Base-by-base conservation (phyloP, 129 eudicot genomes). In the Oenanthe sinensis region DNA sequence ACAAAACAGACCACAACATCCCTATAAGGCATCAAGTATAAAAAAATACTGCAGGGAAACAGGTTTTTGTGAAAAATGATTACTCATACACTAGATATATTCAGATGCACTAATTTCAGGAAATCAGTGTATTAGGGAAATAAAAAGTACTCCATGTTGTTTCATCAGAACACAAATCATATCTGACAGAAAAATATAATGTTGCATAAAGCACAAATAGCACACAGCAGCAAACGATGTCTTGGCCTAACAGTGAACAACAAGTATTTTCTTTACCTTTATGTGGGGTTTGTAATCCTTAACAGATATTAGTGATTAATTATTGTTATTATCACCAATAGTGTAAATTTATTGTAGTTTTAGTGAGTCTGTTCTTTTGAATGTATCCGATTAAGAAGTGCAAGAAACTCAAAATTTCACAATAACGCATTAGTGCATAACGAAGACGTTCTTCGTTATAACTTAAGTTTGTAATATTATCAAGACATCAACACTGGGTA, bases 51-150 rank as follows among this genome's bases (percentile, higher is more conserved):
- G 26, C 14, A 40, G 63, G 55, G 36, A 12, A 73, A 73, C 52
- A 4, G 9, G 72, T 67, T 19, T 12, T 67, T 67, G 72, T 12
- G 15, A 67, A 20, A 58, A n/a, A 12, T 14, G 10, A 30, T 67
- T 12, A 30, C 20, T 30, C 22, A 2, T 30, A 33, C 6, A 4
- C 0, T 14, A 12, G 14, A 13, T 65, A 65, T n/a, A 20, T 65
- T 30, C 22, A 65, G 40, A 65, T 65, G 40, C 37, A 65, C 39
- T 55, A 72, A 30, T 49, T 81, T 78, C 42, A 85, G 75, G 19
- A 17, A 44, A 75, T 84, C 60, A 82, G 17, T 50, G 76, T 26
- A 36, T 71, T 37, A 67, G 46, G 30, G 8, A 74, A 74, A 20
- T 12, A 8, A 11, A 11, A 15, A 39, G 37, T 13, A n/a, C 47